Conservation (phyloP, 2,329 filamentous ascomycete species). For the Pseudogymnoascus destructans region DNA sequence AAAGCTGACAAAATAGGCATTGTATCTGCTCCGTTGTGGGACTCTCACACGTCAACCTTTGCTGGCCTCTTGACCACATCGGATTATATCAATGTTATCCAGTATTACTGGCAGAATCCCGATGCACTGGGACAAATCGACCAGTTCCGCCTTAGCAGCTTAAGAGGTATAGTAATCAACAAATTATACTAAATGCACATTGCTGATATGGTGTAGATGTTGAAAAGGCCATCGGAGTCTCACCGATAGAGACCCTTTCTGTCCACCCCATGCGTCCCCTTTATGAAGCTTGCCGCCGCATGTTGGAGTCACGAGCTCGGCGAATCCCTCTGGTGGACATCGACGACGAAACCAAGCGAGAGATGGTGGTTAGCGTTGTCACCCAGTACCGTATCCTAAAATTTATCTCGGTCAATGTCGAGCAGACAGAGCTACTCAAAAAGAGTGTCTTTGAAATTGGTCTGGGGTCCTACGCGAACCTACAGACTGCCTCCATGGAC, state of each 20-base stretch:
- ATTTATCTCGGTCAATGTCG: conserved; percentile 91
- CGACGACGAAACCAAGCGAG: conserved; percentile 83
- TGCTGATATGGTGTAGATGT: conserved; percentile 50
- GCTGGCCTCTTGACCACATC: conserved; percentile 89
- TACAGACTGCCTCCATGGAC: conserved; percentile 77
- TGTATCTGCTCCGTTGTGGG: conserved; percentile 93
- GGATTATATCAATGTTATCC: conserved; percentile 97
- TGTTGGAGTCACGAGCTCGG: conserved; percentile 85
- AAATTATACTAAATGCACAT: conserved; percentile 7
- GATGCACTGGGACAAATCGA: conserved; percentile 82
- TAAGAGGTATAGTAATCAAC: conserved; percentile 53
- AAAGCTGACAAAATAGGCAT: conserved; percentile 50
- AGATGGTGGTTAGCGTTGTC: conserved; percentile 91
- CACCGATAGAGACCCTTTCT: conserved; percentile 88
- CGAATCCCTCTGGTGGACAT: conserved; percentile 87
- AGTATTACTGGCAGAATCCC: conserved; percentile 97
- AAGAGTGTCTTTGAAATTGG: conserved; percentile 76
- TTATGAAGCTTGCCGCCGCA: conserved; percentile 87
- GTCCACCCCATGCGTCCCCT: conserved; percentile 81
- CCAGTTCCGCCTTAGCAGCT: conserved; percentile 81
- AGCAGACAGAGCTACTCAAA: conserved; percentile 69
- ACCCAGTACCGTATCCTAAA: conserved; percentile 98
- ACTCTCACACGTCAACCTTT: conserved; percentile 84
- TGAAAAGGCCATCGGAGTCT: conserved; percentile 82
- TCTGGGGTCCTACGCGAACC: conserved; percentile 69